Evolutionary conservation across 2,329 filamentous ascomycete genomes (phyloP).

Genomic region (Colletotrichum truncatum): DNA sequence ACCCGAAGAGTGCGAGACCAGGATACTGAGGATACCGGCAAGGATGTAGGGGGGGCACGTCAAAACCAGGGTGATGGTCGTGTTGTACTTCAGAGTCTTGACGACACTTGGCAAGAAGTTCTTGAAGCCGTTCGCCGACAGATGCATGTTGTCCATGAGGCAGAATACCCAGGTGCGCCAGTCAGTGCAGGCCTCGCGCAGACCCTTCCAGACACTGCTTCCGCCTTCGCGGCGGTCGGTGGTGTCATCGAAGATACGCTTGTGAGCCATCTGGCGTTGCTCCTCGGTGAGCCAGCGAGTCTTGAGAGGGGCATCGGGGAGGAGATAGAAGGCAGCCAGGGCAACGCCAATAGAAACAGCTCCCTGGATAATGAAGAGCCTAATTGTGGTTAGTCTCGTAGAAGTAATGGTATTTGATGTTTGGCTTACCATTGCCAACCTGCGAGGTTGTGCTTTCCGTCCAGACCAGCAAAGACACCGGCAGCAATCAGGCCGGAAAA

Average conservation of each 20-base stretch:
- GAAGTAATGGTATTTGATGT: background rate
- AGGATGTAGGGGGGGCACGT: conserved; percentile 56
- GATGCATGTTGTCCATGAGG: conserved; percentile 60
- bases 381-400: background rate
- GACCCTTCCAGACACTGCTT: conserved; percentile 51
- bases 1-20: conserved; percentile 51
- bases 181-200: conserved; percentile 54
- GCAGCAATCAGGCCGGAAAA: conserved; percentile 55
- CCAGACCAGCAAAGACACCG: conserved; percentile 52
- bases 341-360: conserved; percentile 46
- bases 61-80: conserved; percentile 55
- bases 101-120: conserved; percentile 46
- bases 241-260: conserved; percentile 39
- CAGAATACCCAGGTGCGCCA: conserved; percentile 58
- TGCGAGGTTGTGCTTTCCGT: conserved; percentile 44
- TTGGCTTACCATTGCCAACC: conserved; percentile 52
- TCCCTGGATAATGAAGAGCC: conserved; percentile 53
- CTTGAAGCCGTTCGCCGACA: conserved; percentile 59
- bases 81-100: conserved; percentile 50
- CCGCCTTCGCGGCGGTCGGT: conserved; percentile 48
- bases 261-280: conserved; percentile 49
- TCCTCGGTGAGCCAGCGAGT: conserved; percentile 49
- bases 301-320: conserved; percentile 50
- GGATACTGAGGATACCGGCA: conserved; percentile 49
- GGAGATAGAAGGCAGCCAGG: conserved; percentile 43